Conservation (phyloP, 305 asterid species). For the Rubia balearica region DNA sequence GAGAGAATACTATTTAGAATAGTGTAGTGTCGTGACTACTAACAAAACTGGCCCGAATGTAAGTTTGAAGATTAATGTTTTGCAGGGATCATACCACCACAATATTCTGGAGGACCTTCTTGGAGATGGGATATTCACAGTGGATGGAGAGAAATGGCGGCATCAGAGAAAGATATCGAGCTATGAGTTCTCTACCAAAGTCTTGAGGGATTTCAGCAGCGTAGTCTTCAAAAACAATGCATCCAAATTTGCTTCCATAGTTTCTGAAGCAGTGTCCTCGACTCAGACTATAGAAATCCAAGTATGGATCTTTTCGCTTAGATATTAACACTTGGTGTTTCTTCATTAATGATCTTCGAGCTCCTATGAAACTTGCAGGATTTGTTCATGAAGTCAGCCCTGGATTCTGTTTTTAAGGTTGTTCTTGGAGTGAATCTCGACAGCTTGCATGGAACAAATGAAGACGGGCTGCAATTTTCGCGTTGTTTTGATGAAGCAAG, state of each 20-base stretch:
- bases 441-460: conserved; percentile 34
- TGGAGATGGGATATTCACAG: conserved; percentile 57
- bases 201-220: conserved; percentile 45
- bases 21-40: too few species aligned
- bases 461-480: conserved; percentile 32
- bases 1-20: too few species aligned
- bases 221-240: conserved; percentile 38
- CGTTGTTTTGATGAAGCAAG: conserved; percentile 49
- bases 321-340: background rate
- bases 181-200: conserved; percentile 48
- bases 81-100: conserved; percentile 21
- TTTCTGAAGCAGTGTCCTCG: conserved; percentile 26
- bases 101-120: conserved; percentile 27
- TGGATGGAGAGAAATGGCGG: conserved; percentile 51
- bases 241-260: conserved; percentile 31
- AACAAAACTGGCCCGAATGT: too few species aligned
- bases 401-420: conserved; percentile 45
- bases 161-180: conserved; percentile 53
- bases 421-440: conserved; percentile 47
- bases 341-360: background rate
- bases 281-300: conserved; percentile 20
- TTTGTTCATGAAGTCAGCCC: conserved; percentile 40
- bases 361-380: conserved; percentile 38
- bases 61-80: too few species aligned
- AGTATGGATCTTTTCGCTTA: conserved; percentile 1